Base-by-base conservation (phyloP, 1,284 basidiomycete species). In the Xerocomus minutiporus region DNA sequence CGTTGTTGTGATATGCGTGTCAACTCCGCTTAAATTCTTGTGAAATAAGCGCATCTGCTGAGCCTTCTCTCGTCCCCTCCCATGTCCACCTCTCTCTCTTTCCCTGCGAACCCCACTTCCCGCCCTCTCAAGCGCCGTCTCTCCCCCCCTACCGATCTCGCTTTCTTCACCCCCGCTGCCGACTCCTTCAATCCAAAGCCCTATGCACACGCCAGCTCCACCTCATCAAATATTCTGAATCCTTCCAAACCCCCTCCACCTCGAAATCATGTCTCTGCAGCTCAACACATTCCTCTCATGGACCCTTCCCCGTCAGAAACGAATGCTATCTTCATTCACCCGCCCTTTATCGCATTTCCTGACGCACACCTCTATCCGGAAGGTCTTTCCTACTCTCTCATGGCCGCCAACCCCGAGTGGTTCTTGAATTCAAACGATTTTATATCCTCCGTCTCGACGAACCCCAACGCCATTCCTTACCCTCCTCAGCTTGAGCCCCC, bases 401-500 rank as follows among this genome's bases (percentile, higher is more conserved):
- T 90, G 74, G 82, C 85, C 8, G 76, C 78, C 26, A 83, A 91
- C 59, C 76, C 80, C 2, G 79, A 89, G 46, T 90, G 88, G 88
- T 90, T 89, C 65, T 75, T 90, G 55, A 81, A 84, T 62, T 63
- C 84, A 11, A 66, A 69, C 41, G 87, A 90, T 65, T 91, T 86
- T 58, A 69, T 78, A 47, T 76, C 75, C 25, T 70, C 75, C 31
- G 68, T 72, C 52, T 76, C 76, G 46, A 65, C 66, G 35, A 80
- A 79, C 59, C 64, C 76, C 5, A 67, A 73, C 42, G 79, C 79
- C 11, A 77, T 87, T 15, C 69, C 79, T 17, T 90, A 91, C 62
- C 88, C 88, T 11, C 72, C 83, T 36, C 75, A 81, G 62, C 79
- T 90, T 7, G 87, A 90, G 64, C 87, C 87, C 23, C 87, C 88